Evolutionary conservation across 148 eudicot species (phyloP).

Genomic region (Rheum nobile): DNA sequence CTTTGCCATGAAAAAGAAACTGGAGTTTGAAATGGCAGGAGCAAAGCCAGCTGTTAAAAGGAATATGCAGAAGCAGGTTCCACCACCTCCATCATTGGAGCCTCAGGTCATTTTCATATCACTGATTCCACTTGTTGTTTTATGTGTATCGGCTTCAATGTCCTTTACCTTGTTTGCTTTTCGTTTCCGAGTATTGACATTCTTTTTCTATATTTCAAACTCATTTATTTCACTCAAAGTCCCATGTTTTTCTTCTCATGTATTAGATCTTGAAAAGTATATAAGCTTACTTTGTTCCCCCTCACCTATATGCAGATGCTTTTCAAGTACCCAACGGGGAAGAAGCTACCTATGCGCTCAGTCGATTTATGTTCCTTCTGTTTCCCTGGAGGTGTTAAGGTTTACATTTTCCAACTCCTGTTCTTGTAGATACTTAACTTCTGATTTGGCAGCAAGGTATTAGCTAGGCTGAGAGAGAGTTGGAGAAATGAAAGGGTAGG

Average conservation of each 20-base stretch:
- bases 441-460: not conserved
- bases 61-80: slow-evolving; percentile 18
- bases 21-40: slow-evolving; percentile 42
- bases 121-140: not conserved
- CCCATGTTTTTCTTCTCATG: not conserved
- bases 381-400: slow-evolving; percentile 90
- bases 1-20: slow-evolving; percentile 61
- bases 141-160: not conserved
- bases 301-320: slow-evolving; percentile 36
- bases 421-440: not conserved
- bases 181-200: not conserved
- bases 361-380: slow-evolving; percentile 82
- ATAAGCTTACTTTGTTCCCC: not conserved
- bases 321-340: slow-evolving; percentile 84
- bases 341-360: slow-evolving; percentile 60
- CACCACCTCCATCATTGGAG: slow-evolving; percentile 56
- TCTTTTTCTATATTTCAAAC: not conserved
- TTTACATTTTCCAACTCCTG: slow-evolving; percentile 1
- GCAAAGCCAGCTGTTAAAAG: slow-evolving; percentile 26
- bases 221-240: not conserved
- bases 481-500: not conserved
- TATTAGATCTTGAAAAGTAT: not conserved
- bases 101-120: slow-evolving; percentile 19
- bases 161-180: not conserved
- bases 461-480: not conserved